phyloP scores from a whole-genome alignment of 2,329 filamentous ascomycete genomes.

The Zelopaecilomyces penicillatus region DNA sequence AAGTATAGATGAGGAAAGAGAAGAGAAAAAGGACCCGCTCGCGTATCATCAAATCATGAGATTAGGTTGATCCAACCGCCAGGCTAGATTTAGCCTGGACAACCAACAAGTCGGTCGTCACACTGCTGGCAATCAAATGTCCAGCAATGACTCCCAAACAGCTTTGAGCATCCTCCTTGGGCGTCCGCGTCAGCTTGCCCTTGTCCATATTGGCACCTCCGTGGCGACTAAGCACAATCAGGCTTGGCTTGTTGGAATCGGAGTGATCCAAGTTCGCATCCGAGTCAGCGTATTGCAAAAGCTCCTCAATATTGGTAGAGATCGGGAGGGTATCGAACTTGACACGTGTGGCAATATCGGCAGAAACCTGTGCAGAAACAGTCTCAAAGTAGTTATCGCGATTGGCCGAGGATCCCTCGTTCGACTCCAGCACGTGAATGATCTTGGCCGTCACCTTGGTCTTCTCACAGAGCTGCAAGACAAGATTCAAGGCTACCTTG shows the following conservation, averaged over 20 bases:
- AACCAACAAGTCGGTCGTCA: conserved; percentile 18
- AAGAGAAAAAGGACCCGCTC: too few relatives aligned
- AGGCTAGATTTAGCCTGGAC: conserved; percentile 21
- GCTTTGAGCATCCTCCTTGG: conserved; percentile 12
- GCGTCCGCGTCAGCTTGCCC: conserved; percentile 13
- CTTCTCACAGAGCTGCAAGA: conserved; percentile 77
- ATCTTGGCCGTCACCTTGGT: conserved; percentile 71
- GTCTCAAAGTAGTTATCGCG: conserved; percentile 9
- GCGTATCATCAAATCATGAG: too few relatives aligned
- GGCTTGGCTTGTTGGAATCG: conserved; percentile 8
- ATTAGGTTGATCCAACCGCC: too few relatives aligned
- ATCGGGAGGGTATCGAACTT: conserved; percentile 13
- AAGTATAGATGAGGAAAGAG: too few relatives aligned
- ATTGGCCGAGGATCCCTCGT: conserved; percentile 1
- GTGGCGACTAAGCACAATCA: conserved; percentile 17
- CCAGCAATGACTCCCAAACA: conserved; percentile 17
- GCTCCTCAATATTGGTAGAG: conserved; percentile 13
- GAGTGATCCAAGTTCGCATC: conserved; percentile 6
- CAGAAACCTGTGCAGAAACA: conserved; percentile 6
- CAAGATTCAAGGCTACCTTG: conserved; percentile 66
- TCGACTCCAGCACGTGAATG: conserved; percentile 28
- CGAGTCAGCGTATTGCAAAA: conserved; percentile 13
- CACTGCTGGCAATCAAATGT: conserved; percentile 14
- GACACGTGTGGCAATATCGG: conserved; percentile 10
- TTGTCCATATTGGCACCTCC: conserved; percentile 11